These are phyloP conservation scores for Gamarada debralockiae DNA, from an alignment of 495 filamentous ascomycete genomes.

Conservation along the genomic window DNA sequence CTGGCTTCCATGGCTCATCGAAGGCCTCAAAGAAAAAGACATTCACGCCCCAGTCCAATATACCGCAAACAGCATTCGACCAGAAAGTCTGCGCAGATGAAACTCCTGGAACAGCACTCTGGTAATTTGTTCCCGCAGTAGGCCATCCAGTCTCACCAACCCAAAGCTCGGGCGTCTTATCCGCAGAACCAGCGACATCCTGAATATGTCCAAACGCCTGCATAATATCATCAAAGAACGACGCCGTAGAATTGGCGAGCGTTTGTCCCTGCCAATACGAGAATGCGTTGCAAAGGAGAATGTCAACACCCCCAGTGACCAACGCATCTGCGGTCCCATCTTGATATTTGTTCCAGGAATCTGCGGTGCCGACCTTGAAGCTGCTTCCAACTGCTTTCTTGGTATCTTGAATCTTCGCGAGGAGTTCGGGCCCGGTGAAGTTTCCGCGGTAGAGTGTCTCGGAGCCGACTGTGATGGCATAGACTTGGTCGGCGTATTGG, in stretches of 20 bases:
- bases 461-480: constrained; percentile 75
- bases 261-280: constrained; percentile 76
- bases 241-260: constrained; percentile 57
- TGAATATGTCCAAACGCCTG: constrained; percentile 71
- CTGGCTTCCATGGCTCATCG: constrained; percentile 77
- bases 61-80: constrained; percentile 63
- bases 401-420: constrained; percentile 59
- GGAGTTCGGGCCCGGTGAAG: constrained; percentile 59
- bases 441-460: constrained; percentile 74
- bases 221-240: constrained; percentile 72
- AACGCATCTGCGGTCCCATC: constrained; percentile 71
- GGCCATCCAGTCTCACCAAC: constrained; percentile 69
- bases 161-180: constrained; percentile 58
- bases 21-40: constrained; percentile 85
- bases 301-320: constrained; percentile 55
- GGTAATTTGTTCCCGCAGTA: constrained; percentile 61
- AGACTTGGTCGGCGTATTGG: constrained; percentile 53
- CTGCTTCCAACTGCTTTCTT: constrained; percentile 44
- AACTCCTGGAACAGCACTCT: constrained; percentile 57
- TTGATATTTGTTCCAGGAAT: constrained; percentile 78
- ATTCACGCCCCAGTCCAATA: constrained; percentile 69
- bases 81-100: constrained; percentile 59
- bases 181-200: constrained; percentile 44
- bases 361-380: constrained; percentile 69
- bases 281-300: constrained; percentile 78